These are phyloP conservation scores for Naganishia sp. DNA, from an alignment of 1,284 basidiomycete genomes.

Conservation along the genomic window DNA sequence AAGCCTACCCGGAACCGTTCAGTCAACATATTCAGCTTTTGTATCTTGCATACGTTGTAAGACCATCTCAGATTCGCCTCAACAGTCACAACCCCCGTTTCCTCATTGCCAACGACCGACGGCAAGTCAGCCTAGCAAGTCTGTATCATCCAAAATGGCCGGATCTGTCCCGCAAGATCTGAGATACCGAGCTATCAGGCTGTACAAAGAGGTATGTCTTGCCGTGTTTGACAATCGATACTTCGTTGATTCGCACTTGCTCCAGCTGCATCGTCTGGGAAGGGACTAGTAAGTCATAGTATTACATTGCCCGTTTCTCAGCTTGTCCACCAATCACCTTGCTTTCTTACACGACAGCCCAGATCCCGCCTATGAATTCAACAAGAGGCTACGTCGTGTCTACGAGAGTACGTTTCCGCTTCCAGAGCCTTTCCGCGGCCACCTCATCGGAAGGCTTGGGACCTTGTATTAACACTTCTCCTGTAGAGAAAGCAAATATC, in stretches of 20 bases:
- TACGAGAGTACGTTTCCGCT: conserved; percentile 50
- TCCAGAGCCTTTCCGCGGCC: neutral
- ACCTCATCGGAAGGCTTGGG: neutral
- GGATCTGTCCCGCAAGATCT: conserved; percentile 33
- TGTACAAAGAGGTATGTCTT: conserved; percentile 52
- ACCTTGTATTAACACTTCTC: neutral
- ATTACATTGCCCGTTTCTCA: neutral
- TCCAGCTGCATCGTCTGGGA: conserved; percentile 52
- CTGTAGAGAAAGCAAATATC: conserved; percentile 68
- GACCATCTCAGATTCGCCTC: neutral
- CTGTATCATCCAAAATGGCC: neutral
- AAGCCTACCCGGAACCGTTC: neutral
- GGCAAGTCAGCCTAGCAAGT: neutral
- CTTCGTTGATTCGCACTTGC: neutral
- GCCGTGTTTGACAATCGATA: neutral
- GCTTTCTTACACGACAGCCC: conserved; percentile 40
- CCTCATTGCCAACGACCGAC: too few relatives aligned
- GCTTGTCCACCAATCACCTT: neutral
- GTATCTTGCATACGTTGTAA: neutral
- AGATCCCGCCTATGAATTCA: conserved; percentile 53
- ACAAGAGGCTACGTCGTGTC: conserved; percentile 51
- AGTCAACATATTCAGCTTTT: neutral
- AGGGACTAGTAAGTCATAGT: conserved; percentile 49
- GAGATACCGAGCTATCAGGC: conserved; percentile 47
- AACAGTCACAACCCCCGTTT: neutral